Conservation (phyloP, 257 asterid species). For the Linaria vulgaris region DNA sequence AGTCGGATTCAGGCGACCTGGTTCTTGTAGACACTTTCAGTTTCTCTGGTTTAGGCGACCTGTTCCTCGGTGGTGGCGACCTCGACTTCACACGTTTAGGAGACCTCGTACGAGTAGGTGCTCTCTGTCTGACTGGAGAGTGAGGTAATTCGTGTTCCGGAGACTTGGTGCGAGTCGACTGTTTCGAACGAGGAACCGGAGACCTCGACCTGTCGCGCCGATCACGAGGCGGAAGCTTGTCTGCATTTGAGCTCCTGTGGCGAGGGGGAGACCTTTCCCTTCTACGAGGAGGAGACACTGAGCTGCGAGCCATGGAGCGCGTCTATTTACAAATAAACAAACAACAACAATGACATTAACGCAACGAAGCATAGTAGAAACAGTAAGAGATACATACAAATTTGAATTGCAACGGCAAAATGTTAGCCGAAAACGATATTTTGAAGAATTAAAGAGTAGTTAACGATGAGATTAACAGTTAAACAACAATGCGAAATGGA, state of each 20-base stretch:
- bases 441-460: no score
- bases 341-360: constrained; percentile 6
- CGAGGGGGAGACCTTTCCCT: constrained; percentile 68
- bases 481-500: no score
- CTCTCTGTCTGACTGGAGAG: background rate
- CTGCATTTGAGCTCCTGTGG: constrained; percentile 47
- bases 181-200: constrained; percentile 37
- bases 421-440: no score
- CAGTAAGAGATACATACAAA: no score
- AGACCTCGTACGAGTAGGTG: constrained; percentile 44
- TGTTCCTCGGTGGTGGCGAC: constrained; percentile 52
- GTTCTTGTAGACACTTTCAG: constrained; percentile 31
- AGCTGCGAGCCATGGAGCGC: constrained; percentile 59
- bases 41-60: no score
- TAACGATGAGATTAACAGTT: no score
- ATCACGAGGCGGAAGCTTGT: constrained; percentile 32
- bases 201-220: constrained; percentile 50
- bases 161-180: no score
- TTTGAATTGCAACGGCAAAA: no score
- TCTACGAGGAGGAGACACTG: constrained; percentile 64
- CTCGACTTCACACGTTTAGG: constrained; percentile 42
- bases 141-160: constrained; percentile 36
- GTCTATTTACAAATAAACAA: background rate
- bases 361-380: background rate
- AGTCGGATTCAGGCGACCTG: constrained; percentile 39